Evolutionary conservation across 2,329 filamentous ascomycete genomes (phyloP), one percentile per base, ranked within the genome.

Genomic region (Chrysoporthe deuterocubensis): DNA sequence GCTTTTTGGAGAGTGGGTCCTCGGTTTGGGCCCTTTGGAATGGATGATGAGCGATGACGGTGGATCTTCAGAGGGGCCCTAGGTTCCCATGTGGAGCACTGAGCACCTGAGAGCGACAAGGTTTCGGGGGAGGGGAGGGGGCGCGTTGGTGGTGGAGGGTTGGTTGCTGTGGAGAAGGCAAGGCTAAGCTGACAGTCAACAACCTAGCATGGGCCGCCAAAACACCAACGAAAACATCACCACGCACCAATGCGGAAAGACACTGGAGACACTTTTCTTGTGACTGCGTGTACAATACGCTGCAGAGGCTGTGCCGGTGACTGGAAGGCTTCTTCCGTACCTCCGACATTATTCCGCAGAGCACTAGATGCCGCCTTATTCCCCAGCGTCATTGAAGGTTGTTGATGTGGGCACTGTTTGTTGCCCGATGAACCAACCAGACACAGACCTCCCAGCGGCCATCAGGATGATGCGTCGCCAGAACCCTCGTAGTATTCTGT

Each of bases 401-500:
- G 14, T 54, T 32, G 50, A 26, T 16, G 4, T 8, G 11, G 32
- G 26, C 16, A 21, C 16, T 11, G 32, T 4, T 11, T 52, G 2
- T 21, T 32, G 14, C 11, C 5, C 50, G 26, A 4, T 16, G 32
- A 2, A 54, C 50, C 11, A 54, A 4, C 7, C 26, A 26, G 9
- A 5, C 21, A 6, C 11, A 7, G 4, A n/a, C 26, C 26, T 54
- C 13, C 21, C 14, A 21, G 40, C 57, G 16, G 16, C 50, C 32
- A 65, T 43, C 14, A 65, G 11, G 54, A 52, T 11, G 34, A 32
- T 16, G 56, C 54, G n/a, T 62, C 67, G 34, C 65, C 68, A 16
- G 71, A 64, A 72, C 74, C 69, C 16, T 63, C 52, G 75, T 87
- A 87, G 72, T 87, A 87, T 5, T 80, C 80, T n/a, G 84, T 80